A percentile compares a stretch with the other conserved stretches of the same genome.
Evolutionary conservation across 306 rosid species (phyloP).

Genomic region (Gastrolobium bilobum): DNA sequence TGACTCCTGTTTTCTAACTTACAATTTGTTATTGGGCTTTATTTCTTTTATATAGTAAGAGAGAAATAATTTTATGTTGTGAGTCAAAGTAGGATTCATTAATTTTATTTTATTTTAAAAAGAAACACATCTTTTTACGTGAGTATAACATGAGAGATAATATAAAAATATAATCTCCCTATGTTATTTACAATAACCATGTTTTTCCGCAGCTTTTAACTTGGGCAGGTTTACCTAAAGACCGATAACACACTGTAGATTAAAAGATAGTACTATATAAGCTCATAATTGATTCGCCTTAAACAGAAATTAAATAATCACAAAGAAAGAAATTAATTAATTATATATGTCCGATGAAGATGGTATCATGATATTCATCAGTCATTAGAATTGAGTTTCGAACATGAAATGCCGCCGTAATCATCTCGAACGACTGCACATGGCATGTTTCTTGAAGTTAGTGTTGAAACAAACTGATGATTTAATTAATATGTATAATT

Average conservation of each 20-base stretch:
- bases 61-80: no score
- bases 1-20: background rate
- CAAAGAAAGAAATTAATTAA: background rate
- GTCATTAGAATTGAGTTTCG: constrained; percentile 6
- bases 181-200: background rate
- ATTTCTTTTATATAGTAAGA: no score
- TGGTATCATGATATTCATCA: background rate
- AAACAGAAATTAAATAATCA: background rate
- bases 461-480: background rate
- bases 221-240: constrained; percentile 25
- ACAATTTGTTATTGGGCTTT: background rate
- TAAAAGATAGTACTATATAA: background rate
- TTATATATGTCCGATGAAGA: background rate
- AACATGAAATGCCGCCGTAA: constrained; percentile 40
- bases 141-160: no score
- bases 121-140: no score
- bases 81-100: no score
- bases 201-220: background rate
- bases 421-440: constrained; percentile 31
- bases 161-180: background rate
- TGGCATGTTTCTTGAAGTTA: constrained; percentile 25
- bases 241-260: constrained; percentile 1
- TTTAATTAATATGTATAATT: background rate
- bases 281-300: background rate
- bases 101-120: no score